Conservation (phyloP, 2,329 filamentous ascomycete species). For the Penicillium sp. region DNA sequence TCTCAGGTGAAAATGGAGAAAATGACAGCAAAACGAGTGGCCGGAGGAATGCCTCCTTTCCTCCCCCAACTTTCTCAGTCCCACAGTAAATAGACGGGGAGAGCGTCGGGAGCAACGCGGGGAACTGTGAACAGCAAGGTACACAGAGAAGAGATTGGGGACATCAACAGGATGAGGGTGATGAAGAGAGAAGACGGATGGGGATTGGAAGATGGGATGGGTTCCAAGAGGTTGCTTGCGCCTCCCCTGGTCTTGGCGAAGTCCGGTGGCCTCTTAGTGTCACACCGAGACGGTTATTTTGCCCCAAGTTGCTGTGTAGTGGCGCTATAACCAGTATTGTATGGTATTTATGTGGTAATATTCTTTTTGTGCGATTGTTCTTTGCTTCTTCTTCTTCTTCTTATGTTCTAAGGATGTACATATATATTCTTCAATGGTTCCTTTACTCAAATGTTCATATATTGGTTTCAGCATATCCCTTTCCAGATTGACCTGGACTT, state of each 20-base stretch:
- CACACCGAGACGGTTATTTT: slow-evolving; percentile 28
- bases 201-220: slow-evolving; percentile 23
- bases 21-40: slow-evolving; percentile 38
- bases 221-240: slow-evolving; percentile 30
- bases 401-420: background rate
- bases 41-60: slow-evolving; percentile 45
- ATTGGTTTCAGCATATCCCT: background rate
- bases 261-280: slow-evolving; percentile 13
- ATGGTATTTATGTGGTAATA: slow-evolving; percentile 1
- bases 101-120: slow-evolving; percentile 26
- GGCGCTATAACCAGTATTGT: slow-evolving; percentile 10
- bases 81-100: slow-evolving; percentile 32
- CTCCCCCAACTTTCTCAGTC: slow-evolving; percentile 32
- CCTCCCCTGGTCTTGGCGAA: slow-evolving; percentile 13
- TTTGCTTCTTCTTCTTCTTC: background rate
- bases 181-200: slow-evolving; percentile 24
- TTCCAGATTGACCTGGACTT: background rate
- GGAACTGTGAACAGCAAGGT: slow-evolving; percentile 27
- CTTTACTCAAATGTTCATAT: background rate
- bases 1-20: slow-evolving; percentile 23
- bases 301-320: slow-evolving; percentile 14
- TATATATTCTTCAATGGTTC: background rate
- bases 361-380: background rate
- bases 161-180: slow-evolving; percentile 28
- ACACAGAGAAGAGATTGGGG: slow-evolving; percentile 24